Conservation (phyloP, 2,329 filamentous ascomycete genomes). For the Geosmithia morbida region DNA sequence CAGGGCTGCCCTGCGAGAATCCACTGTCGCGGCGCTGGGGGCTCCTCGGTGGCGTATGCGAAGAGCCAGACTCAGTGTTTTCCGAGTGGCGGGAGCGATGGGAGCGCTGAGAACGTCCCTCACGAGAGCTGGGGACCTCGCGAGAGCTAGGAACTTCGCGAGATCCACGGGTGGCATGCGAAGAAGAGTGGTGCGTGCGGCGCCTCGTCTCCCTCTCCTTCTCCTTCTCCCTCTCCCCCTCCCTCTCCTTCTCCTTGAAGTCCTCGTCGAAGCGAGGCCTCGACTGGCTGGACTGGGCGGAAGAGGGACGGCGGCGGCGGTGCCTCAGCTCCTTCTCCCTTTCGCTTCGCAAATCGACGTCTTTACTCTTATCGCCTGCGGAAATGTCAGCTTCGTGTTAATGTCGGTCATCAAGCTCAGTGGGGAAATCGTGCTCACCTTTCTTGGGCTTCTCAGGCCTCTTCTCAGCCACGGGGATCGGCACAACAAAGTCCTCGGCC, state of each 20-base stretch:
- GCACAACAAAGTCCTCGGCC: conserved; percentile 22
- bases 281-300: conserved; percentile 9
- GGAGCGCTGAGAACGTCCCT: conserved; percentile 11
- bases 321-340: conserved; percentile 23
- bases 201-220: conserved; percentile 7
- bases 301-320: conserved; percentile 20
- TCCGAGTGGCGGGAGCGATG: conserved; percentile 22
- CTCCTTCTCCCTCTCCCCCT: background rate
- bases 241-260: conserved; percentile 10
- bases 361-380: conserved; percentile 33
- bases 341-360: conserved; percentile 19
- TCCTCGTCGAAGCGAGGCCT: conserved; percentile 15
- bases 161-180: conserved; percentile 2
- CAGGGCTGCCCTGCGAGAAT: conserved; percentile 24
- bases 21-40: conserved; percentile 31
- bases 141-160: conserved; percentile 1
- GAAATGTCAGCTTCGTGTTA: conserved; percentile 38
- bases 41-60: conserved; percentile 19
- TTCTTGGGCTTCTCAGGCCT: conserved; percentile 16
- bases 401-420: conserved; percentile 10
- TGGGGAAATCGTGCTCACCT: conserved; percentile 23
- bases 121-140: background rate
- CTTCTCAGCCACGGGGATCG: conserved; percentile 20
- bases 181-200: conserved; percentile 8
- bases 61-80: conserved; percentile 17